Evolutionary conservation across 1,284 basidiomycete genomes (phyloP).

Genomic region (Cerioporus squamosus): DNA sequence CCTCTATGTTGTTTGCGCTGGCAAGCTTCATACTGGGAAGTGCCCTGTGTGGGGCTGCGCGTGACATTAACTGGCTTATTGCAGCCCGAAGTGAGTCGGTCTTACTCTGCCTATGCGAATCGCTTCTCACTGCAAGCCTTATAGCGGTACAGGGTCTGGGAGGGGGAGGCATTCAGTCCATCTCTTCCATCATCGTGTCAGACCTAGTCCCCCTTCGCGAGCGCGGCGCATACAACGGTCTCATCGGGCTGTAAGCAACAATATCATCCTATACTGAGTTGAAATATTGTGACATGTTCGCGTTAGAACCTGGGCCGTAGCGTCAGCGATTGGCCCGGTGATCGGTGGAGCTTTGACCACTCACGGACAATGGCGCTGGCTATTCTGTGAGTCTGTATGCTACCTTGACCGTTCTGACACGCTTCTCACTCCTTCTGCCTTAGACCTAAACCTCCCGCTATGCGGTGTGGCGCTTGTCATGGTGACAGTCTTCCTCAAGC

Average conservation of each 20-base stretch:
- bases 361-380: conserved; percentile 26
- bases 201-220: too few species aligned
- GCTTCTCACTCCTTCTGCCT: too few species aligned
- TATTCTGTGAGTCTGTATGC: conserved; percentile 22
- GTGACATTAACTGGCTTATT: conserved; percentile 48
- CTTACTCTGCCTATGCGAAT: too few species aligned
- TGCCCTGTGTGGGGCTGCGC: conserved; percentile 43
- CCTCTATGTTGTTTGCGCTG: conserved; percentile 14
- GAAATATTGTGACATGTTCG: not conserved
- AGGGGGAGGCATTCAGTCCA: too few species aligned
- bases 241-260: not conserved
- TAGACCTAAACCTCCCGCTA: conserved; percentile 25
- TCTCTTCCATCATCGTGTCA: too few species aligned
- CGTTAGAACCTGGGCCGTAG: conserved; percentile 13
- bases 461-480: conserved; percentile 18
- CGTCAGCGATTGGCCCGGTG: conserved; percentile 13
- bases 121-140: too few species aligned
- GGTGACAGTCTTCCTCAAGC: conserved; percentile 23
- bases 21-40: conserved; percentile 22
- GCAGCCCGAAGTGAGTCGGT: conserved; percentile 44
- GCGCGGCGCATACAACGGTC: not conserved
- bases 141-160: too few species aligned
- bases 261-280: not conserved
- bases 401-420: too few species aligned
- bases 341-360: conserved; percentile 22